Evolutionary conservation across 345 rosid species (phyloP).

Genomic region (Euclidium syriacum): DNA sequence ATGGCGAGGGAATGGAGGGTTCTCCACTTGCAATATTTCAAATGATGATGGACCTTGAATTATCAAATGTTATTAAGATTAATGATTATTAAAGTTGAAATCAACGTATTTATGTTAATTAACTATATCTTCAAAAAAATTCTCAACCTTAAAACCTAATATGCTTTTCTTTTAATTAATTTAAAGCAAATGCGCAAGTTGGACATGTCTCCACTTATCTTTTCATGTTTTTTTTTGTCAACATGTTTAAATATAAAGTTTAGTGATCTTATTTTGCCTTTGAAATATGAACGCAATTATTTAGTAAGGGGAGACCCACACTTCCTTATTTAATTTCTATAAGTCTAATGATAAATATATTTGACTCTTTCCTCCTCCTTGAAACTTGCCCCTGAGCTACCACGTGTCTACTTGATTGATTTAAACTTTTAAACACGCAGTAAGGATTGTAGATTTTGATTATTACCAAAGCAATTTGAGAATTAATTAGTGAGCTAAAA

Average conservation of each 20-base stretch:
- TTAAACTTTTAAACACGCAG: background rate
- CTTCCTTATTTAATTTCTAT: background rate
- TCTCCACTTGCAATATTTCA: conserved; percentile 32
- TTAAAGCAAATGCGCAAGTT: conserved; percentile 32
- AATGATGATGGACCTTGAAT: conserved; percentile 29
- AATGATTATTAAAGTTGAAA: conserved; percentile 28
- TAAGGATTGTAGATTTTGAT: background rate
- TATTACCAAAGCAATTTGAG: conserved; percentile 6
- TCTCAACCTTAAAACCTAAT: conserved; percentile 34
- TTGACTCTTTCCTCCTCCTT: conserved; percentile 21
- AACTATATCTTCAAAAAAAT: conserved; percentile 5
- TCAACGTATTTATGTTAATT: conserved; percentile 4
- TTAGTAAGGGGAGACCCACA: conserved; percentile 3
- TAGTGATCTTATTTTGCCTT: conserved; percentile 9
- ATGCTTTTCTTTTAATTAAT: conserved; percentile 12
- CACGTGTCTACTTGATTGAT: conserved; percentile 20
- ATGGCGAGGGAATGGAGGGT: conserved; percentile 19
- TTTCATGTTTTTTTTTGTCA: conserved; percentile 24
- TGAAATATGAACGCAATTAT: conserved; percentile 20
- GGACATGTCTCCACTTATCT: conserved; percentile 32
- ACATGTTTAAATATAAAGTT: conserved; percentile 8
- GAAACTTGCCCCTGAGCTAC: conserved; percentile 27
- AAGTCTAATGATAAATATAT: conserved; percentile 10
- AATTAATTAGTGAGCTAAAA: background rate
- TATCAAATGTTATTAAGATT: conserved; percentile 18